phyloP scores from a whole-genome alignment of 352 stramenopile species.

The Hyaloperonospora arabidopsidis region DNA sequence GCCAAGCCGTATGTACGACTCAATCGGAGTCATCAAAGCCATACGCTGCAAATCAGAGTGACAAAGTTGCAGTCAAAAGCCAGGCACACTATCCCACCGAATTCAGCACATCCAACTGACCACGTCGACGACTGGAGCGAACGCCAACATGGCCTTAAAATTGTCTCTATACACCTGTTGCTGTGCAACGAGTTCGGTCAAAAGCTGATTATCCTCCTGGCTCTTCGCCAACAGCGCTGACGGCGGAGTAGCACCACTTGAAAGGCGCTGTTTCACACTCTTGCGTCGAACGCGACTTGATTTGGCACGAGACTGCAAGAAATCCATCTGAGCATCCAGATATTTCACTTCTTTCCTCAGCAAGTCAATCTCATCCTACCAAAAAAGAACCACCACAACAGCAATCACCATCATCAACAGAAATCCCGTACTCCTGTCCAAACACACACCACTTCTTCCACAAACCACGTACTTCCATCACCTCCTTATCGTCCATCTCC shows the following conservation, averaged over 20 bases:
- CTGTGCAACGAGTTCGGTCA: constrained; percentile 54
- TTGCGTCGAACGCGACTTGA: constrained; percentile 31
- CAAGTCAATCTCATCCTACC: constrained; percentile 47
- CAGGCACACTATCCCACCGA: background rate
- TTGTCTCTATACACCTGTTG: constrained; percentile 71
- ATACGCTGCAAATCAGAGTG: constrained; percentile 32
- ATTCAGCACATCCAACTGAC: constrained; percentile 21
- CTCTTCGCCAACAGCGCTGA: constrained; percentile 38
- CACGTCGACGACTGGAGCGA: constrained; percentile 68
- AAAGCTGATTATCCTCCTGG: constrained; percentile 38
- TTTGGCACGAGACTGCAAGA: constrained; percentile 46
- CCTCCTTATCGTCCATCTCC: constrained; percentile 27
- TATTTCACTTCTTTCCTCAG: constrained; percentile 68
- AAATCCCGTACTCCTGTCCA: background rate
- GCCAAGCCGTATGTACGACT: constrained; percentile 62
- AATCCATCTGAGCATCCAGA: constrained; percentile 57
- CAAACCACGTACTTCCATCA: constrained; percentile 23
- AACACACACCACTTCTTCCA: background rate
- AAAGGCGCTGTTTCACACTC: constrained; percentile 48
- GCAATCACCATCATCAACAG: background rate
- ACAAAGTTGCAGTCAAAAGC: background rate
- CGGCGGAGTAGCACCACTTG: constrained; percentile 25
- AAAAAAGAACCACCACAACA: background rate
- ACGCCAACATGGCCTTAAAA: constrained; percentile 68
- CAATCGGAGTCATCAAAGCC: constrained; percentile 73